Evolutionary conservation across 2,329 filamentous ascomycete species (phyloP).

Genomic region (Fusarium hostae): DNA sequence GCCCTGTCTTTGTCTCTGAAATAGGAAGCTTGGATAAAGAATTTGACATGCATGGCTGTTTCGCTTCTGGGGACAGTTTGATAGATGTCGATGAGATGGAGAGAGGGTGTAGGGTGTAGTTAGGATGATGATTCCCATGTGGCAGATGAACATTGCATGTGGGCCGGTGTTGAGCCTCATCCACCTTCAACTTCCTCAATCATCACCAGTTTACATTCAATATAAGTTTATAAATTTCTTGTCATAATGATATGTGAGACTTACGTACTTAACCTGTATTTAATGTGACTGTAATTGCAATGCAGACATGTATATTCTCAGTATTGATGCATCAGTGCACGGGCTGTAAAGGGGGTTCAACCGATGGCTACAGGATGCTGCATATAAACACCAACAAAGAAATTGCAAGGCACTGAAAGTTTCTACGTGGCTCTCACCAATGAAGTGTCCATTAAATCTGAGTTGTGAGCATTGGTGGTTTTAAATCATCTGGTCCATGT

Average conservation of each 20-base stretch:
- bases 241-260: background rate
- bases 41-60: background rate
- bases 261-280: too few relatives aligned
- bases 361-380: background rate
- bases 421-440: background rate
- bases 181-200: background rate
- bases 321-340: background rate
- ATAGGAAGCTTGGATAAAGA: constrained; percentile 13
- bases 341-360: background rate
- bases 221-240: background rate
- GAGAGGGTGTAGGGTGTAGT: background rate
- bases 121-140: constrained; percentile 1
- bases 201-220: background rate
- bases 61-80: background rate
- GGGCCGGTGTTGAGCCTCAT: constrained; percentile 28
- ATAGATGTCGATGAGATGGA: background rate
- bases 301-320: background rate
- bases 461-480: background rate
- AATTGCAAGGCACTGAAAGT: background rate
- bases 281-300: background rate
- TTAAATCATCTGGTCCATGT: background rate
- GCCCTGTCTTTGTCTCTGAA: constrained; percentile 23
- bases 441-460: background rate
- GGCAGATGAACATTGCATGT: background rate
- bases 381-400: background rate